A percentile compares a stretch with the other conserved stretches of the same genome.
Evolutionary conservation across 176 grass and related monocot genomes (phyloP).

Genomic region (Aechmea fasciata): DNA sequence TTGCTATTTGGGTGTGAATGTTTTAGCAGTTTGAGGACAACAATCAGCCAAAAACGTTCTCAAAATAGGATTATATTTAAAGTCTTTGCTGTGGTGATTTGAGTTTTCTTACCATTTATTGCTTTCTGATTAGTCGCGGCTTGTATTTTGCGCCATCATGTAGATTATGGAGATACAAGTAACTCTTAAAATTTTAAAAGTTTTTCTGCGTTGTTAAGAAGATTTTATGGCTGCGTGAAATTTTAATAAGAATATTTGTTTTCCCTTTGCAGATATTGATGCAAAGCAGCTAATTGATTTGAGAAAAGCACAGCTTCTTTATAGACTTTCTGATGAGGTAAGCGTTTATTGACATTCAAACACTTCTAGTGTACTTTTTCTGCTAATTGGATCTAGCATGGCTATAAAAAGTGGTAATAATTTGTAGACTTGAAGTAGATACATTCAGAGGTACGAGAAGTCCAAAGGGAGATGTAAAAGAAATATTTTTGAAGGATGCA

Average conservation of each 20-base stretch:
- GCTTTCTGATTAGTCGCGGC: neutral
- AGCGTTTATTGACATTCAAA: constrained; percentile 10
- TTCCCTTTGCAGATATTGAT: constrained; percentile 58
- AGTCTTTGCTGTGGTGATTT: too few species aligned
- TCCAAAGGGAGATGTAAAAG: too few species aligned
- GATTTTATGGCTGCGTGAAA: neutral
- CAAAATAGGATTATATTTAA: too few species aligned
- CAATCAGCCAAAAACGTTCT: too few species aligned
- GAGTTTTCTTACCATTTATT: too few species aligned
- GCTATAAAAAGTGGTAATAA: neutral
- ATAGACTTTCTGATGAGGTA: constrained; percentile 95
- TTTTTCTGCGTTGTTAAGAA: neutral
- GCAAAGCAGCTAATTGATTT: constrained; percentile 54
- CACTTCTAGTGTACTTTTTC: constrained; percentile 13
- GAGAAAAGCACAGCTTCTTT: constrained; percentile 66
- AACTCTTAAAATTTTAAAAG: neutral
- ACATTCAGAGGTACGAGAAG: too few species aligned
- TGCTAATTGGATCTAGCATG: neutral
- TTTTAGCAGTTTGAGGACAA: too few species aligned
- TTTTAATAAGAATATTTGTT: neutral
- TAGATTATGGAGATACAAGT: neutral
- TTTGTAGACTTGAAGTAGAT: neutral
- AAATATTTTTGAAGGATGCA: too few species aligned
- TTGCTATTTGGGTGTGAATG: too few species aligned
- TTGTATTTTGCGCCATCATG: neutral